phyloP scores from a whole-genome alignment of 305 asterid genomes.

The Coffea humblotiana region DNA sequence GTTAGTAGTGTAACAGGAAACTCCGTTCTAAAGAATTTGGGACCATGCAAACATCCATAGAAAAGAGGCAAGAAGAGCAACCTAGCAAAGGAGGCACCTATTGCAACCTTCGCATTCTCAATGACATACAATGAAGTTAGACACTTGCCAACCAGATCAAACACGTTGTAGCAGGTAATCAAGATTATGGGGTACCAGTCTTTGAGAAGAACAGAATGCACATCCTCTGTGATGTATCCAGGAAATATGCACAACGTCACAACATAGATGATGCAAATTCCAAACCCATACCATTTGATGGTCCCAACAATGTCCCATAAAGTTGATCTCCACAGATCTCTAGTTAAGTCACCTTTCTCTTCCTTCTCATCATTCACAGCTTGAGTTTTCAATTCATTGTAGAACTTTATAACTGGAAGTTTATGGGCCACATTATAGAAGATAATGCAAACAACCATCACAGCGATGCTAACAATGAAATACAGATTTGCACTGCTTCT shows the following conservation, averaged over 20 bases:
- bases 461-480: conserved; percentile 64
- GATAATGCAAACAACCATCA: conserved; percentile 73
- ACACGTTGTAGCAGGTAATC: conserved; percentile 69
- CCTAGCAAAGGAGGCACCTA: conserved; percentile 66
- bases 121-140: conserved; percentile 59
- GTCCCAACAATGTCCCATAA: conserved; percentile 66
- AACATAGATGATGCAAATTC: conserved; percentile 50
- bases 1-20: conserved; percentile 72
- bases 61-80: conserved; percentile 77
- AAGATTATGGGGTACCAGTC: conserved; percentile 89
- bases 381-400: conserved; percentile 53
- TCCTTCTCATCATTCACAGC: conserved; percentile 70
- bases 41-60: conserved; percentile 84
- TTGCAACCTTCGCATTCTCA: conserved; percentile 59
- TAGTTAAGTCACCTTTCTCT: conserved; percentile 62
- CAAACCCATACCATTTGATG: conserved; percentile 80
- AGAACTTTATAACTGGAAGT: conserved; percentile 79
- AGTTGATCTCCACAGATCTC: conserved; percentile 62
- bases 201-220: conserved; percentile 63
- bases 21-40: conserved; percentile 65
- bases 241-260: conserved; percentile 87
- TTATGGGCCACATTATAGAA: conserved; percentile 67
- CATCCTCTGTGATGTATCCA: conserved; percentile 86
- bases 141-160: conserved; percentile 76
- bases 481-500: conserved; percentile 88